Evolutionary conservation across 2,329 filamentous ascomycete genomes (phyloP).

Genomic region (Trichoderma sp.): DNA sequence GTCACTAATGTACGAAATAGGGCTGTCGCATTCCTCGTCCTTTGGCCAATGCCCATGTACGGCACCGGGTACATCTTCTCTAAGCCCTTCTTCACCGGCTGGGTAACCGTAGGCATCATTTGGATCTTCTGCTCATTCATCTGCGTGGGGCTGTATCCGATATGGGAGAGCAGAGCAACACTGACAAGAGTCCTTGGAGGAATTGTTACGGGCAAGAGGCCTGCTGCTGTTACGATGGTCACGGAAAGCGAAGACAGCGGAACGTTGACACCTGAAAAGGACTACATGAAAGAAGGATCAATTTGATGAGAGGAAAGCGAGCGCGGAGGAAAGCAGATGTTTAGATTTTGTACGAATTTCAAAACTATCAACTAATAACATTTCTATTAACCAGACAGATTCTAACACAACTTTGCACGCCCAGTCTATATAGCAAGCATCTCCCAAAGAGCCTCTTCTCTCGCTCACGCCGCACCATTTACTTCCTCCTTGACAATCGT

Average conservation of each 20-base stretch:
- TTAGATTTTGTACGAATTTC: neutral
- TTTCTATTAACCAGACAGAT: neutral
- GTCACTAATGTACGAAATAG: conserved; percentile 25
- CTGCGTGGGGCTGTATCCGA: conserved; percentile 78
- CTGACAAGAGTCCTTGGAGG: conserved; percentile 26
- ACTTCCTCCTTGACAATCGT: conserved; percentile 39
- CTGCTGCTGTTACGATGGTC: neutral
- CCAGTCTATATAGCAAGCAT: neutral
- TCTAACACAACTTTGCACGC: neutral
- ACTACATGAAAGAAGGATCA: conserved; percentile 13
- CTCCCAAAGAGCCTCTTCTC: neutral
- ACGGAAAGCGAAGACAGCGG: conserved; percentile 6
- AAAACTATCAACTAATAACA: neutral
- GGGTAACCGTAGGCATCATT: conserved; percentile 70
- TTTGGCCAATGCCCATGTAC: conserved; percentile 95
- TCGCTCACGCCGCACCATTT: neutral
- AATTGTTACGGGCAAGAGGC: conserved; percentile 19
- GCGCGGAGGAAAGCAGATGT: neutral
- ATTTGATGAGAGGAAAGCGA: neutral
- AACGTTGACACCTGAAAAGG: conserved; percentile 20
- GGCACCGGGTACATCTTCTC: conserved; percentile 71
- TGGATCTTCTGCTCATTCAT: conserved; percentile 74
- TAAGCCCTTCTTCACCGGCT: conserved; percentile 70
- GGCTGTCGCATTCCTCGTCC: conserved; percentile 72
- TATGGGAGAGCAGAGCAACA: conserved; percentile 76